Conservation (phyloP, 1,284 basidiomycete species). For the Phylloporus sp. region DNA sequence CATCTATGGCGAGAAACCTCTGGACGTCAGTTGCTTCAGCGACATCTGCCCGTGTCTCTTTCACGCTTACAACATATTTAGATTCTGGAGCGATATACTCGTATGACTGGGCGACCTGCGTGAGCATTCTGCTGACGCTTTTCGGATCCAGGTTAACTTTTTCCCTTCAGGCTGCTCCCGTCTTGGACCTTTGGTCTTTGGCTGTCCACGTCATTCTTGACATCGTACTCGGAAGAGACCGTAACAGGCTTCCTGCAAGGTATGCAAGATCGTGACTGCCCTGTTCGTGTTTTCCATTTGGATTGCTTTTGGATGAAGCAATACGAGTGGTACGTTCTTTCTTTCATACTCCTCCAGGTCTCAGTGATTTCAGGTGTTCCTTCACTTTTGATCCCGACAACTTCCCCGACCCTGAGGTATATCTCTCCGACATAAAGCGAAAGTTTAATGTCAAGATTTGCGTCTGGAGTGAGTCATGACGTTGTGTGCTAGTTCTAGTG, state of each 20-base stretch:
- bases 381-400: slow-evolving; percentile 81
- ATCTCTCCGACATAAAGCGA: slow-evolving; percentile 71
- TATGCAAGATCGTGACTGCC: slow-evolving; percentile 72
- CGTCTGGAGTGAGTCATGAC: slow-evolving; percentile 66
- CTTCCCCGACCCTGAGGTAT: slow-evolving; percentile 76
- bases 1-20: slow-evolving; percentile 70
- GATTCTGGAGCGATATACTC: slow-evolving; percentile 31
- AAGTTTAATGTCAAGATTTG: slow-evolving; percentile 79
- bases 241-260: slow-evolving; percentile 75
- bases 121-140: slow-evolving; percentile 5
- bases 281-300: slow-evolving; percentile 79
- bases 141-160: not conserved
- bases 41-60: not conserved
- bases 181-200: slow-evolving; percentile 80
- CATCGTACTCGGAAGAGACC: slow-evolving; percentile 71
- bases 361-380: slow-evolving; percentile 59
- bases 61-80: slow-evolving; percentile 12
- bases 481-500: slow-evolving; percentile 4
- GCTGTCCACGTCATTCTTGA: slow-evolving; percentile 81
- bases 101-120: slow-evolving; percentile 32
- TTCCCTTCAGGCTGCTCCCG: slow-evolving; percentile 59
- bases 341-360: not conserved
- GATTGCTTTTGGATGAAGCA: slow-evolving; percentile 87
- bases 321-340: slow-evolving; percentile 66
- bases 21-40: slow-evolving; percentile 53